Evolutionary conservation across 2,329 filamentous ascomycete genomes (phyloP).

Genomic region (Venturia pyrina): DNA sequence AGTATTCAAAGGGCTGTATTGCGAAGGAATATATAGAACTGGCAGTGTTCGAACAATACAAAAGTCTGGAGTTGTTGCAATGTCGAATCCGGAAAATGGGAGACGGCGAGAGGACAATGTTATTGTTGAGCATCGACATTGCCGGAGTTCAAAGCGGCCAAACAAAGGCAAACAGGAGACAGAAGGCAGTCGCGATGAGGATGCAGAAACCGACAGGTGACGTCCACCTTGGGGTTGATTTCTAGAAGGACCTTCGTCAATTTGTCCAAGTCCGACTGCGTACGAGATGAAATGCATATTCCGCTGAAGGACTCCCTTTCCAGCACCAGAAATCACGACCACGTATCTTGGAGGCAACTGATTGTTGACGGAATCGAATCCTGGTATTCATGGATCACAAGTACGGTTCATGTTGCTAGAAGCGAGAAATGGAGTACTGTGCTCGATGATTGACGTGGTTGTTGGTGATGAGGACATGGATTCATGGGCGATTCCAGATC

Average conservation of each 20-base stretch:
- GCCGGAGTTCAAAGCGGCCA: too few species aligned
- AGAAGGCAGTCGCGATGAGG: too few species aligned
- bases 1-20: too few species aligned
- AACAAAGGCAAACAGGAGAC: not conserved
- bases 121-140: not conserved
- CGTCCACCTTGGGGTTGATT: conserved; percentile 12
- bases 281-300: conserved; percentile 20
- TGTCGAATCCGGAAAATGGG: not conserved
- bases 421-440: not conserved
- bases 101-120: not conserved
- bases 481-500: too few species aligned
- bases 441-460: not conserved
- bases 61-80: not conserved
- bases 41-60: not conserved
- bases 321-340: conserved; percentile 25
- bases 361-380: conserved; percentile 14
- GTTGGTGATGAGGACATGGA: not conserved
- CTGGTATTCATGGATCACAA: not conserved
- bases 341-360: conserved; percentile 18
- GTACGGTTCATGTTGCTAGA: not conserved
- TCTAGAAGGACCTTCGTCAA: not conserved
- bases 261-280: conserved; percentile 12
- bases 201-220: not conserved
- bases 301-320: conserved; percentile 19
- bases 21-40: too few species aligned